Percentiles rank a stretch among this genome's conserved stretches.
Evolutionary conservation across 805 yeast genomes (phyloP).

Genomic region (Vanderwaltozyma verrucispora): DNA sequence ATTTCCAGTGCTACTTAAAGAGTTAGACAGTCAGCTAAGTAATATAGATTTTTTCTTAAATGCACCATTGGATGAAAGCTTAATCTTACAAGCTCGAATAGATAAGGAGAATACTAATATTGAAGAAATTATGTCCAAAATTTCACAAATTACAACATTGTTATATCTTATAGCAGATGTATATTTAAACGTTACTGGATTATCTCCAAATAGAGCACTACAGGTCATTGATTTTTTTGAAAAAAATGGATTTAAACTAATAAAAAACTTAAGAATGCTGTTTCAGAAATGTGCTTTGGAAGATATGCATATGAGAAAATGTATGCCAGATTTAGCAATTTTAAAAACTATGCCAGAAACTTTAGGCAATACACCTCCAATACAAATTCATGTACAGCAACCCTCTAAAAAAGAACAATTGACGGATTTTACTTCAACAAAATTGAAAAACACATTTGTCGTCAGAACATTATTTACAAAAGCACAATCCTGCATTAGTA

Average conservation of each 20-base stretch:
- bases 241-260: conserved; percentile 30
- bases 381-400: conserved; percentile 34
- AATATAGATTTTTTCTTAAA: conserved; percentile 21
- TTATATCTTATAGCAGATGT: conserved; percentile 46
- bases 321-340: conserved; percentile 39
- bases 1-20: conserved; percentile 28
- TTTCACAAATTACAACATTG: conserved; percentile 32
- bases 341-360: conserved; percentile 29
- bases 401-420: conserved; percentile 30
- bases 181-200: conserved; percentile 42
- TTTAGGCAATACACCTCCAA: conserved; percentile 32
- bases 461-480: conserved; percentile 41
- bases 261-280: conserved; percentile 36
- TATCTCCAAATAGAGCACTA: conserved; percentile 36
- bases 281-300: conserved; percentile 45
- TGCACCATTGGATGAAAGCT: conserved; percentile 14
- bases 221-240: conserved; percentile 21
- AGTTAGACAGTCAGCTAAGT: conserved; percentile 26
- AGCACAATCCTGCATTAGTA: conserved; percentile 36
- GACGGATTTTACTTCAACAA: conserved; percentile 41
- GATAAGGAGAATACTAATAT: conserved; percentile 7
- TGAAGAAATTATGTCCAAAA: conserved; percentile 13
- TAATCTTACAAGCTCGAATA: conserved; percentile 17
- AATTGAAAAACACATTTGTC: conserved; percentile 52
- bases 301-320: conserved; percentile 41